A percentile compares a stretch with the other conserved stretches of the same genome.
These are phyloP conservation scores for Lachancea sp. DNA, from an alignment of 805 yeast species.

Conservation along the genomic window DNA sequence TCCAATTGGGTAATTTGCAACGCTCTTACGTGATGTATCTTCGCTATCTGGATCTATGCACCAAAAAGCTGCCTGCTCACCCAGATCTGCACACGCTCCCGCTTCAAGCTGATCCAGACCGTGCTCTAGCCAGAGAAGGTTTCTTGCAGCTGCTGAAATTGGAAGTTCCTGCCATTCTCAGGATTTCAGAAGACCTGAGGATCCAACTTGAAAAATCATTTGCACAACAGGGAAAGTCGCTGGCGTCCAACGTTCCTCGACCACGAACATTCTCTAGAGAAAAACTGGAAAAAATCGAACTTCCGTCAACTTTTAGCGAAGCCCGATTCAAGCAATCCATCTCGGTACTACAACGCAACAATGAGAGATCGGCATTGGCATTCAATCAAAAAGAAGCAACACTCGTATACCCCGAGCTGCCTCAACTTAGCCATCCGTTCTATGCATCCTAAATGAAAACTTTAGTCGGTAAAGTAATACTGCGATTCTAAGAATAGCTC, in stretches of 20 bases:
- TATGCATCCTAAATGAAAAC: constrained; percentile 1
- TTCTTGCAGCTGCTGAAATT: constrained; percentile 24
- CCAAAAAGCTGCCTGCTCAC: constrained; percentile 27
- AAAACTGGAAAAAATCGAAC: constrained; percentile 4
- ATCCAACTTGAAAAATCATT: constrained; percentile 17
- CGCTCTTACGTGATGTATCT: constrained; percentile 52
- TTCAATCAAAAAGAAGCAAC: constrained; percentile 1
- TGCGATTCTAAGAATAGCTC: not conserved
- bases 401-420: constrained; percentile 26
- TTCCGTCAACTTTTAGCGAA: constrained; percentile 27
- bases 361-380: not conserved
- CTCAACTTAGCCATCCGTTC: constrained; percentile 11
- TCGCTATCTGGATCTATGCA: constrained; percentile 48
- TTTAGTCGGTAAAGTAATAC: no score
- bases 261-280: constrained; percentile 6
- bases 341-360: constrained; percentile 2
- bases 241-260: constrained; percentile 26
- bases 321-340: constrained; percentile 24
- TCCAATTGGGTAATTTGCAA: constrained; percentile 36
- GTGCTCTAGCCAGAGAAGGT: constrained; percentile 18
- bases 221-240: constrained; percentile 19
- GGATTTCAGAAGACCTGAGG: constrained; percentile 26
- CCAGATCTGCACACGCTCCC: constrained; percentile 13
- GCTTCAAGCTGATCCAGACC: not conserved
- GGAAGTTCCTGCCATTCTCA: constrained; percentile 31